Conservation (phyloP, 495 filamentous ascomycete genomes). For the Xylaria scruposa region DNA sequence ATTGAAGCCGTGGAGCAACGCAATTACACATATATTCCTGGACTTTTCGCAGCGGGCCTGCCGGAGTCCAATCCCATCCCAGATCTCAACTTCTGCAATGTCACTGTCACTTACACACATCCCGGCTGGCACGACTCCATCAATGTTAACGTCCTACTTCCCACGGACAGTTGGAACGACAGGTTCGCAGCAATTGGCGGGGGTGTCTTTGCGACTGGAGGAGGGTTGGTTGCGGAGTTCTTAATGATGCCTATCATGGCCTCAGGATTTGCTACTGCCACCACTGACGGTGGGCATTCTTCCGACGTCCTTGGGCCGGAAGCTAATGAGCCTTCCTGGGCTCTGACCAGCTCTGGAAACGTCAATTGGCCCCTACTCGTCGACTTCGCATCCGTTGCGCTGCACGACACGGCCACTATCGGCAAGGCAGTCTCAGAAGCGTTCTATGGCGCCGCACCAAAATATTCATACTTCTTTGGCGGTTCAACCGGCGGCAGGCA, state of each 20-base stretch:
- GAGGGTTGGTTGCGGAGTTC: slow-evolving; percentile 14
- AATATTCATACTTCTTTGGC: slow-evolving; percentile 47
- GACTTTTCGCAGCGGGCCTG: slow-evolving; percentile 7
- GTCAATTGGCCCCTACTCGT: slow-evolving; percentile 48
- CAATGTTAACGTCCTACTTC: slow-evolving; percentile 47
- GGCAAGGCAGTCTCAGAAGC: slow-evolving; percentile 32
- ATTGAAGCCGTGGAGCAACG: slow-evolving; percentile 14
- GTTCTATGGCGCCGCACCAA: slow-evolving; percentile 41
- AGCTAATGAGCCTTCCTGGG: slow-evolving; percentile 43
- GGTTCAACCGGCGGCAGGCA: slow-evolving; percentile 49
- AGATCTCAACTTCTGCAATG: slow-evolving; percentile 47
- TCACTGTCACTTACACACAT: slow-evolving; percentile 53
- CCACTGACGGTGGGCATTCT: slow-evolving; percentile 50
- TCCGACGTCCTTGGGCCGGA: slow-evolving; percentile 26
- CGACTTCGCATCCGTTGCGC: slow-evolving; percentile 45
- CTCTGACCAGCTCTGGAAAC: slow-evolving; percentile 47
- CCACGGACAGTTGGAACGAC: slow-evolving; percentile 50
- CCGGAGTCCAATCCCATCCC: slow-evolving; percentile 1
- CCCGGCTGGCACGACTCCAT: slow-evolving; percentile 48
- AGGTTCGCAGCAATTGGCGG: slow-evolving; percentile 53
- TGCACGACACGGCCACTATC: slow-evolving; percentile 34
- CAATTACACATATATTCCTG: slow-evolving; percentile 20
- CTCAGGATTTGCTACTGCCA: slow-evolving; percentile 47
- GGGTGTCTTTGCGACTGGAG: slow-evolving; percentile 48
- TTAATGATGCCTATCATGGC: slow-evolving; percentile 40